Base-by-base conservation (phyloP, 1,139 yeast genomes). In the Lodderomyces jiufengensis region DNA sequence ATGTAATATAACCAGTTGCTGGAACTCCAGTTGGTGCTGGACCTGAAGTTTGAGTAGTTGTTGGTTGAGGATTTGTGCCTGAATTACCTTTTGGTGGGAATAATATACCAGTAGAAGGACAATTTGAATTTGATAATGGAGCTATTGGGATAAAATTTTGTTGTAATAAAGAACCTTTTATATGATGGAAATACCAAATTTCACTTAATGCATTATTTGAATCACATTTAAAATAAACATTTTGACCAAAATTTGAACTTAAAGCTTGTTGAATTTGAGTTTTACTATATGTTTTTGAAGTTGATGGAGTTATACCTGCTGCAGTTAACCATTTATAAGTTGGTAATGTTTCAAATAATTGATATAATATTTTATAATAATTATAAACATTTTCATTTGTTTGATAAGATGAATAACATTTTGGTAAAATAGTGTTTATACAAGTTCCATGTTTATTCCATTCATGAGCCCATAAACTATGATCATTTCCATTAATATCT, bases 371-470 rank as follows among this genome's bases (percentile, higher is more conserved):
- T 39, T 73, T 72, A 61, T 73, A 88, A 58, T 80, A 92, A 57
- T 90, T 96, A 43, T 83, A 82, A 9, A 86, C 87, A 47, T 87
- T 79, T 52, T 75, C 72, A 50, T 76, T 59, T 6, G 43, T 29
- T 24, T 41, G 34, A 21, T 44, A 44, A 13, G 42, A 41, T 4
- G 36, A 18, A 55, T 86, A 87, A 54, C 97, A 92, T 2, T 56
- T 47, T 3, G 95, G 87, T 37, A 73, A 73, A 34, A 90, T 66
- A 0, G 97, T 88, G 26, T 80, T 75, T 64, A 90, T 79, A 59
- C 97, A 92, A 0, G 97, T 88, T 4, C 92, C 97, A 54, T 92
- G 98, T 59, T 92, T 92, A 64, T 90, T 90, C 70, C 77, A 92
- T 60, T 92, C 98, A 57, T 92, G 97, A 21, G 78, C 70, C 97